Evolutionary conservation across 2,329 filamentous ascomycete genomes (phyloP).

Genomic region (Sarocladium brachiariae): DNA sequence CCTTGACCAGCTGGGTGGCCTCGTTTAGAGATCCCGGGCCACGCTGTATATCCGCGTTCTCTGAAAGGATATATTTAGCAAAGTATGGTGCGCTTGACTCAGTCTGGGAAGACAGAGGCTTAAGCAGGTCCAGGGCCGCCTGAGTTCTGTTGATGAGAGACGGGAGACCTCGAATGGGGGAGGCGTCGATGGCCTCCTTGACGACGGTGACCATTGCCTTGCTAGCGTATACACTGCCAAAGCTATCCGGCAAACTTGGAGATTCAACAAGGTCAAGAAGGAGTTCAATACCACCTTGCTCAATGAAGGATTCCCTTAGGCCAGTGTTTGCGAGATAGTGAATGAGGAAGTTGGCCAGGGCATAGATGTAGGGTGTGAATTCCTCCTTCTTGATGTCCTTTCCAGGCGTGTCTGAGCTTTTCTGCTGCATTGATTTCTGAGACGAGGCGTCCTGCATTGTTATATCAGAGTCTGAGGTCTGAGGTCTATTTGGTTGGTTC

Average conservation of each 20-base stretch:
- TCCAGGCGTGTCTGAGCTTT: slow-evolving; percentile 1
- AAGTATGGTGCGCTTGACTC: slow-evolving; percentile 61
- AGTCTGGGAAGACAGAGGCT: slow-evolving; percentile 51
- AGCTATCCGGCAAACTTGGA: slow-evolving; percentile 64
- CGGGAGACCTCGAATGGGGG: slow-evolving; percentile 73
- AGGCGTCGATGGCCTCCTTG: slow-evolving; percentile 71
- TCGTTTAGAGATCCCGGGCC: slow-evolving; percentile 11
- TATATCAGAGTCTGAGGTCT: slow-evolving; percentile 40
- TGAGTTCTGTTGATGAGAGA: slow-evolving; percentile 72
- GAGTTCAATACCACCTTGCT: slow-evolving; percentile 72
- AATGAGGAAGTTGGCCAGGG: slow-evolving; percentile 67
- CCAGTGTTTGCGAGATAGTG: slow-evolving; percentile 68
- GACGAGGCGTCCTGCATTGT: slow-evolving; percentile 55
- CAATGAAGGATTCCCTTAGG: slow-evolving; percentile 68
- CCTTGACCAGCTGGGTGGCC: slow-evolving; percentile 49
- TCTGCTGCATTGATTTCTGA: slow-evolving; percentile 12
- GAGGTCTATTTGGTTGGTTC: slow-evolving; percentile 34
- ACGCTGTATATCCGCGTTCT: slow-evolving; percentile 22
- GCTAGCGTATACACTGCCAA: slow-evolving; percentile 55
- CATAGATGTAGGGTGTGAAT: slow-evolving; percentile 65
- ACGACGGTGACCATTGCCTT: slow-evolving; percentile 68
- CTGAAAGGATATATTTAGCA: slow-evolving; percentile 49
- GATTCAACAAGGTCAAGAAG: slow-evolving; percentile 79
- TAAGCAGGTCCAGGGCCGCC: slow-evolving; percentile 58
- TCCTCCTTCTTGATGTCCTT: slow-evolving; percentile 23